Percentiles rank a stretch among this genome's conserved stretches.
phyloP scores from a whole-genome alignment of 1,284 basidiomycete genomes.

The Trichosporon faecale region DNA sequence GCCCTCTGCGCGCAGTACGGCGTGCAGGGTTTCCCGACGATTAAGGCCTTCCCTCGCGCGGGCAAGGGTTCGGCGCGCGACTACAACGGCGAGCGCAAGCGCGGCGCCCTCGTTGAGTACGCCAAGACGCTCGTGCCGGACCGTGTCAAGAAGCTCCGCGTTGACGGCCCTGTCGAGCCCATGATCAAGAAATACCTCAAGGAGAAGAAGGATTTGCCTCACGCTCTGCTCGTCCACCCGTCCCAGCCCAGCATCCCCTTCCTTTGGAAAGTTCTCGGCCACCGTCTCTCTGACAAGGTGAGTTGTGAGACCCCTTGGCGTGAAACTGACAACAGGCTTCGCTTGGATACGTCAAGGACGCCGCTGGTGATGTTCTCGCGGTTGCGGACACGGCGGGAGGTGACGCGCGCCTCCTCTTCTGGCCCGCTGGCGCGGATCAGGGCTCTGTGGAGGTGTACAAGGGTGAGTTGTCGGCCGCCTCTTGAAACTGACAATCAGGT shows the following conservation, averaged over 20 bases:
- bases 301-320: not conserved
- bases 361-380: constrained; percentile 56
- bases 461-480: constrained; percentile 27
- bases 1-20: constrained; percentile 74
- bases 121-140: constrained; percentile 71
- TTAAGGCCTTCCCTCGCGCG: constrained; percentile 81
- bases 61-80: constrained; percentile 62
- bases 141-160: constrained; percentile 61
- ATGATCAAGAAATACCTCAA: constrained; percentile 14
- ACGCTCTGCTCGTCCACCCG: constrained; percentile 70
- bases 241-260: constrained; percentile 70
- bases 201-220: constrained; percentile 60
- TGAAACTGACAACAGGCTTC: constrained; percentile 52
- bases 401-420: constrained; percentile 44
- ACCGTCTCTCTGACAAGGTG: constrained; percentile 64
- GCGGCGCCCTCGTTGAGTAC: constrained; percentile 71
- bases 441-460: constrained; percentile 38
- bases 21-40: constrained; percentile 89
- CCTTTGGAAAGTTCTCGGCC: constrained; percentile 78
- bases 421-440: constrained; percentile 28
- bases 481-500: constrained; percentile 27
- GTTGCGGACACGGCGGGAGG: constrained; percentile 30
- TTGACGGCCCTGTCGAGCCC: constrained; percentile 55
- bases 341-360: constrained; percentile 67
- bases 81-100: constrained; percentile 72